Evolutionary conservation across 768 basidiomycete genomes (phyloP).

Genomic region (Macrolepiota dolichaula): DNA sequence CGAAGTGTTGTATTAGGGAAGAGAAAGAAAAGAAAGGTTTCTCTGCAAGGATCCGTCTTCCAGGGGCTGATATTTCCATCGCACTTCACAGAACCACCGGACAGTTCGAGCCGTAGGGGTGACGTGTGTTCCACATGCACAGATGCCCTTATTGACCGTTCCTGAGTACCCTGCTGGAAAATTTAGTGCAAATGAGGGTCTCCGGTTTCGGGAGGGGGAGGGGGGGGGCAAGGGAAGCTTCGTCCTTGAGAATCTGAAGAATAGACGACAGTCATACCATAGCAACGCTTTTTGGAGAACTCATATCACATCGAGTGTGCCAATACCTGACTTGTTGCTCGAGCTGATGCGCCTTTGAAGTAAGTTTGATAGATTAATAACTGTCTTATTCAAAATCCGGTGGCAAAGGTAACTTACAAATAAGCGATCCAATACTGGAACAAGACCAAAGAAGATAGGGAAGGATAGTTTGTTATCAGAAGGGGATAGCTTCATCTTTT

Average conservation of each 20-base stretch:
- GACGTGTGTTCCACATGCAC: neutral
- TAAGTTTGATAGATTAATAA: neutral
- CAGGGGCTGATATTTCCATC: neutral
- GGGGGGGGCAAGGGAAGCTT: too few species aligned
- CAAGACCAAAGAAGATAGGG: neutral
- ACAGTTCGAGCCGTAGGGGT: neutral
- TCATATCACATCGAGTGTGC: neutral
- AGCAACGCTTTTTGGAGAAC: neutral
- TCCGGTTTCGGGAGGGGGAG: too few species aligned
- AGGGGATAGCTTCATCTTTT: neutral
- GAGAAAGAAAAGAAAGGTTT: neutral
- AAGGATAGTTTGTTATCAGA: neutral
- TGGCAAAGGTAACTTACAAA: slow-evolving; percentile 1
- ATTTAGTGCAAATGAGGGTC: too few species aligned
- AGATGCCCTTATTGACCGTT: neutral
- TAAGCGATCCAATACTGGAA: neutral
- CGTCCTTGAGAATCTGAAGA: neutral
- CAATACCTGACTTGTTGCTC: neutral
- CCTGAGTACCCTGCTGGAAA: neutral
- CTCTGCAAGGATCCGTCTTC: neutral
- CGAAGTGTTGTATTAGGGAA: neutral
- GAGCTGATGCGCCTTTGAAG: neutral
- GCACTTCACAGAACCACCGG: neutral
- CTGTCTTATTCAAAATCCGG: neutral
- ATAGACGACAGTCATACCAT: neutral